Evolutionary conservation across 1,284 basidiomycete genomes (phyloP).

Genomic region (Wallemia ichthyophaga): DNA sequence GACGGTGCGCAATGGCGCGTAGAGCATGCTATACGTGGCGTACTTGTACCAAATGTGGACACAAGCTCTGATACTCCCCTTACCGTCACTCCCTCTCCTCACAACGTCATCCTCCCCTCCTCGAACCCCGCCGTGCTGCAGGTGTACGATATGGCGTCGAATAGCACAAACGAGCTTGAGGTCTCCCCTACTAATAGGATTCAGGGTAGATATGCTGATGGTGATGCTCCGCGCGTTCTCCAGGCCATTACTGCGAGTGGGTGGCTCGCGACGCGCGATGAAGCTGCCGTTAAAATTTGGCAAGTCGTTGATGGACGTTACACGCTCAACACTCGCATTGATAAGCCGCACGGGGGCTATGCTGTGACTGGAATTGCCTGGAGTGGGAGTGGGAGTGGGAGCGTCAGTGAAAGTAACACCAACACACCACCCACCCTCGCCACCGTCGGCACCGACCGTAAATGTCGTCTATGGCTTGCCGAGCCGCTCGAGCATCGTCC

Average conservation of each 20-base stretch:
- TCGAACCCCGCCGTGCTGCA: conserved; percentile 86
- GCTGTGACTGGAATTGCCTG: conserved; percentile 35
- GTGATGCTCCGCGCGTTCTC: conserved; percentile 31
- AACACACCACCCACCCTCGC: not conserved
- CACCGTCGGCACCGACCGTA: not conserved
- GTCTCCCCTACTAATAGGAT: conserved; percentile 79
- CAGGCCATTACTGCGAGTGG: no score
- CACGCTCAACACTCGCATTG: conserved; percentile 50
- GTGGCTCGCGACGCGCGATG: conserved; percentile 85
- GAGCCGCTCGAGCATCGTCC: not conserved
- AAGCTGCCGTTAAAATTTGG: conserved; percentile 70
- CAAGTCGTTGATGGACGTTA: conserved; percentile 29
- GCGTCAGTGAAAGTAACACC: no score
- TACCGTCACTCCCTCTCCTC: not conserved
- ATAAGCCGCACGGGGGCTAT: conserved; percentile 47
- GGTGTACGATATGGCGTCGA: conserved; percentile 46
- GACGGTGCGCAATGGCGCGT: conserved; percentile 63
- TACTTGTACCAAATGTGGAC: conserved; percentile 17
- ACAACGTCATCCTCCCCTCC: conserved; percentile 50
- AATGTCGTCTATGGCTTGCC: not conserved
- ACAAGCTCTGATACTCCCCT: conserved; percentile 9
- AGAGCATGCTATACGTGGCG: conserved; percentile 37
- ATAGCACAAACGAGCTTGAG: conserved; percentile 55
- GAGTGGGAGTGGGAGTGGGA: not conserved
- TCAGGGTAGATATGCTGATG: conserved; percentile 48